Base-by-base conservation (phyloP, 1,139 yeast species). In the Kodamaea fungicola region DNA sequence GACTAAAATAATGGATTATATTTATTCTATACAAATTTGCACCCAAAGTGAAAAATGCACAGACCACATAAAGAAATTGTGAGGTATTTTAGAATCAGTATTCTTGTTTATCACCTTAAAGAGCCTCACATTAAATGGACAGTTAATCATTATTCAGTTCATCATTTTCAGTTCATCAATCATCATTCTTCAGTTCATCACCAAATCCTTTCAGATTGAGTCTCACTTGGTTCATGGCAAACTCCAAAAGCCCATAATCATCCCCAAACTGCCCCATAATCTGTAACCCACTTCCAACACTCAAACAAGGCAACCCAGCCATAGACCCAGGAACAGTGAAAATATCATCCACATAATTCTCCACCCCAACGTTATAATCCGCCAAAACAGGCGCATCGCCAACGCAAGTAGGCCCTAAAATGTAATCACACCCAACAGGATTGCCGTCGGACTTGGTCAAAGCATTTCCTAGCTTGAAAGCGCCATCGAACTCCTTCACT, bases 321-420 rank as follows among this genome's bases (percentile, higher is more conserved):
- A 94, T 63, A 1, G 95, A 89, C 31, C 94, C 85, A 0, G 98
- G 97, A 3, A 90, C 84, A 0, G 97, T 88, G 42, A 89, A 70
- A 1, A 86, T 78, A 56, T 94, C 98, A 55, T 88, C 86, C 34
- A 83, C 69, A 50, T 85, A 89, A 12, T 82, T 73, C 35, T 77
- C 78, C 6, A 85, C 70, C 5, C 86, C 70, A 36, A 74, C 66
- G n/a, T 61, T 56, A 45, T 67, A 74, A 22, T 75, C 68, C 12
- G 68, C 59, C 13, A 83, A 48, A 5, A 72, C 57, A 6, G 82
- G 78, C 6, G 96, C 80, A 30, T 66, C 49, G n/a, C 71, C 67
- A 41, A 79, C 70, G 2, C 92, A 68, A 0, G 96, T 85, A 3
- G 97, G 95, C 4, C 82, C 70, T 2, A 92, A 50, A 4, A 92